Evolutionary conservation across 73 alveolate genomes (phyloP), one percentile per base, ranked within the genome.

Genomic region (Tetrahymena thermophila): DNA sequence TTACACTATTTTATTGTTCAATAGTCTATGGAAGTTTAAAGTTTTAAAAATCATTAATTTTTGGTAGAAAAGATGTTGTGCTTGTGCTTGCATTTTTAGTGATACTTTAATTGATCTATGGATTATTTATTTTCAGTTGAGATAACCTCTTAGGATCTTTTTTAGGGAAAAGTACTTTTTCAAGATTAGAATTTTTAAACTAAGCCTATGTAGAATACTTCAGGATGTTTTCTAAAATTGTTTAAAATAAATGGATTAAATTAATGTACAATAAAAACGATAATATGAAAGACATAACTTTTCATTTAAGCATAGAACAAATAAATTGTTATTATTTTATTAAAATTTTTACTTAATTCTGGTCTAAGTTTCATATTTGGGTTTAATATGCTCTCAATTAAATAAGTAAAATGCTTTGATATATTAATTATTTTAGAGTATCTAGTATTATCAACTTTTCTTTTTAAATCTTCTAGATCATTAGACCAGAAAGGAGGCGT

Each of bases 401-500:
- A 71, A 71, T 71, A 71, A n/a, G 17, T 71, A 3, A 71, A 71
- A 31, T 71, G 89, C 17, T n/a, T 71, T 71, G 89, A 71, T 23
- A 71, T 34, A 25, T 71, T 71, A 19, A 71, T 71, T 17, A 71
- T 71, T 71, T 71, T 71, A 1, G 89, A 23, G 17, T 28, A 28
- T 71, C 89, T 71, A 19, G 37, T 3, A 71, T 71, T 71, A 17
- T 71, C 89, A 71, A 71, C 89, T 31, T 71, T 71, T 71, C 31
- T 71, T 71, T 11, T 71, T 31, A 71, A 71, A 71, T 71, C 89
- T 31, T 71, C 89, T 1, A 71, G 37, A n/a, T 71, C 89, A 71
- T 71, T 71, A 4, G 89, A 99, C 96, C 98, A 97, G 94, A 98
- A 99, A 43, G 99, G 99, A 55, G 99, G 99, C 84, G 96, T 96